Evolutionary conservation across 345 rosid species (phyloP), one percentile per base, ranked within the genome.

Genomic region (Citrus cavaleriei): DNA sequence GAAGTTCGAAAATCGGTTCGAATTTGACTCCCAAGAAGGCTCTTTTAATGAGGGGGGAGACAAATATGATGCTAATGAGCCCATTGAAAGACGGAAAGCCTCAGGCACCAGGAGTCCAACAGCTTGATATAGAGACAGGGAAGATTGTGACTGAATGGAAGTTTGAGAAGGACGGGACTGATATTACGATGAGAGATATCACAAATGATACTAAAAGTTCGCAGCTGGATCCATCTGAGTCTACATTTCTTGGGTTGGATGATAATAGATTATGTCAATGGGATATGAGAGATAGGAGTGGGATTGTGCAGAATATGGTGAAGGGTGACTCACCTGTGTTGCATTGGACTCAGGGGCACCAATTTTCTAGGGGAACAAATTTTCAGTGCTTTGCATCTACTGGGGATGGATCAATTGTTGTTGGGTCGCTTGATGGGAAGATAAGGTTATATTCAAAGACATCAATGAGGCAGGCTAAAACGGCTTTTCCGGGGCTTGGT

Each of bases 401-500:
- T 0, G 98, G 99, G 19, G 98, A 92, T 81, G 99, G 99, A 18
- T 95, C 97, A 0, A 95, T 93, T 66, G 96, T 93, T 58, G 93
- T 91, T 49, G 99, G 99, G 3, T 95, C 99, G 0, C 87, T 87
- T 63, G 98, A 95, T 70, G 99, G 99, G 34, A 95, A 95, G 96
- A 90, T 95, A 82, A 91, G 99, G 83, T 57, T 93, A 84, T 95
- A 93, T 77, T 92, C 98, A 0, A 92, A 78, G 89, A 87, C 94
- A 24, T 90, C 98, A 16, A 91, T 92, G 98, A 92, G 99, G 84
- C 88, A 83, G 87, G 99, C 99, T 14, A 95, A 92, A 86, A 95
- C 98, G 0, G 97, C 98, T 37, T 95, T 95, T 73, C 99, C 99
- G 0, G 99, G 99, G 78, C 98, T 95, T 21, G 99, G 99, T 63